Evolutionary conservation across 441 rosid species (phyloP).

Genomic region (Populus hybrid): DNA sequence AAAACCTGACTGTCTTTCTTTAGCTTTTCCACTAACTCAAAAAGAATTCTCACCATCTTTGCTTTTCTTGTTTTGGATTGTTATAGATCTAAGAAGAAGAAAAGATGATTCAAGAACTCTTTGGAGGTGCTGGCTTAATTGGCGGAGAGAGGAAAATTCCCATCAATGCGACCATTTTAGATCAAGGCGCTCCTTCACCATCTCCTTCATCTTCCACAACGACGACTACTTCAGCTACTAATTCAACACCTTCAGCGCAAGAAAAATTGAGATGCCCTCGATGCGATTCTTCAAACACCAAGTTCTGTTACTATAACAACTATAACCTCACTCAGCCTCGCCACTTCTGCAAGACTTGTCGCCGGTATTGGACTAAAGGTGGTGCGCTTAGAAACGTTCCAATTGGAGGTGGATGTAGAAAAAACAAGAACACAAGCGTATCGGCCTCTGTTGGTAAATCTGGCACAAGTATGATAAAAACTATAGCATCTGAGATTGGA

Average conservation of each 20-base stretch:
- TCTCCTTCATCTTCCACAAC: constrained; percentile 35
- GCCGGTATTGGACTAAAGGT: constrained; percentile 83
- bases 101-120: constrained; percentile 70
- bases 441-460: constrained; percentile 43
- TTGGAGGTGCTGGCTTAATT: constrained; percentile 47
- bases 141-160: constrained; percentile 50
- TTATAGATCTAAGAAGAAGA: constrained; percentile 46
- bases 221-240: constrained; percentile 14
- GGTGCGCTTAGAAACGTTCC: constrained; percentile 73
- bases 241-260: constrained; percentile 28
- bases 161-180: constrained; percentile 38
- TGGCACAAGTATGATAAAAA: constrained; percentile 35
- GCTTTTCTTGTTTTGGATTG: constrained; percentile 58
- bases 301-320: constrained; percentile 83
- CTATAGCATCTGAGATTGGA: constrained; percentile 42
- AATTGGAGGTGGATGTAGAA: constrained; percentile 77
- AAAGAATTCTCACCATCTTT: constrained; percentile 33
- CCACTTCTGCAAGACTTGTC: constrained; percentile 83
- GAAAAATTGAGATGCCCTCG: constrained; percentile 66
- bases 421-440: constrained; percentile 46
- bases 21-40: constrained; percentile 39
- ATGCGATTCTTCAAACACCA: constrained; percentile 72
- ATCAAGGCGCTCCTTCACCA: constrained; percentile 38
- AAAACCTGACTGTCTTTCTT: constrained; percentile 19
- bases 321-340: constrained; percentile 85